phyloP scores from a whole-genome alignment of 768 basidiomycete species.

The Suillus ampliporus region DNA sequence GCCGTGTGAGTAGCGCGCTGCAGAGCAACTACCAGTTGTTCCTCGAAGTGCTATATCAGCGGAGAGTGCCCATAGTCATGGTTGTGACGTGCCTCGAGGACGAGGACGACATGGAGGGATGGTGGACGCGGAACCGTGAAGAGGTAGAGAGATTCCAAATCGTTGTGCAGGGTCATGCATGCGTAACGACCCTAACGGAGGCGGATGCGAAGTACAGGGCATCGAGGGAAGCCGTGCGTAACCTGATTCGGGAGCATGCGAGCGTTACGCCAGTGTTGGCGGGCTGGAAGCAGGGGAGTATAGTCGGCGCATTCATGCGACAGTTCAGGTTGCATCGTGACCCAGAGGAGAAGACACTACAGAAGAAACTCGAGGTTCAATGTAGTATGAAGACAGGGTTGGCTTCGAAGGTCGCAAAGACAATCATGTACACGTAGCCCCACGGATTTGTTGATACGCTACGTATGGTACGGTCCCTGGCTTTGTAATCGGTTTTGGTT shows the following conservation, averaged over 20 bases:
- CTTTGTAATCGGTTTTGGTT: too few species aligned
- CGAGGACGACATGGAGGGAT: constrained; percentile 39
- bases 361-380: neutral
- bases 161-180: constrained; percentile 42
- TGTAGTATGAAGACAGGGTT: neutral
- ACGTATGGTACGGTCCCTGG: too few species aligned
- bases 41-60: constrained; percentile 43
- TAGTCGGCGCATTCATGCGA: neutral
- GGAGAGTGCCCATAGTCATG: constrained; percentile 45
- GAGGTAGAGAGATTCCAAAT: constrained; percentile 33
- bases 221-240: constrained; percentile 34
- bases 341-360: neutral
- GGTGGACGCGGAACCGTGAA: constrained; percentile 38
- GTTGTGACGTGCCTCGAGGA: constrained; percentile 48
- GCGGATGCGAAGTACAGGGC: constrained; percentile 39
- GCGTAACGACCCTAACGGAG: constrained; percentile 43
- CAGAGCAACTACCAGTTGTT: constrained; percentile 48
- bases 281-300: neutral
- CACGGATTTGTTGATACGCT: neutral
- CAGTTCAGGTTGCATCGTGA: neutral
- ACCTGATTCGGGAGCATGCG: constrained; percentile 15
- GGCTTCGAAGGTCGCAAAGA: neutral
- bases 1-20: constrained; percentile 34
- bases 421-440: neutral
- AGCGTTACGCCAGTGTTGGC: neutral